Evolutionary conservation across 2,329 filamentous ascomycete species (phyloP).

Genomic region (Fusarium sp.): DNA sequence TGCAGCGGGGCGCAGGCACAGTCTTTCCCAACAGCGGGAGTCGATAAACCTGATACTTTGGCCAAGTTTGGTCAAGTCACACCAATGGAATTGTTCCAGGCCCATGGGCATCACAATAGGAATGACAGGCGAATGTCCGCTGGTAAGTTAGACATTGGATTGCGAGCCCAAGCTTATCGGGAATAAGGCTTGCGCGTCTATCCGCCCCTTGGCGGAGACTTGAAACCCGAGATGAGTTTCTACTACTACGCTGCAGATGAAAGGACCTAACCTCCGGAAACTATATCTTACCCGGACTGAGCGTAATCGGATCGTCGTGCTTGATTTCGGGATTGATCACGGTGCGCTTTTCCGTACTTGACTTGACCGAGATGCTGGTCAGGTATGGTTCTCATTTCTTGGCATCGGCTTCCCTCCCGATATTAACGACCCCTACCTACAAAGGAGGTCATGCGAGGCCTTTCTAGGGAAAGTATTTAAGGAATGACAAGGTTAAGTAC

Average conservation of each 20-base stretch:
- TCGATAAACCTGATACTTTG: conserved; percentile 6
- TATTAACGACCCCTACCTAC: background rate
- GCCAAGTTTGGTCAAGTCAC: conserved; percentile 21
- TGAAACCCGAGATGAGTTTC: conserved; percentile 26
- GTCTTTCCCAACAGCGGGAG: background rate
- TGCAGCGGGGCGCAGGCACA: conserved; percentile 5
- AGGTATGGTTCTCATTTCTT: background rate
- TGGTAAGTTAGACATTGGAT: conserved; percentile 2
- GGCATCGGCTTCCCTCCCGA: background rate
- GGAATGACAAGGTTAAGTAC: background rate
- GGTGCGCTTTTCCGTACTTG: too few species aligned
- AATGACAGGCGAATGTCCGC: conserved; percentile 14
- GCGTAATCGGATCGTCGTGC: background rate
- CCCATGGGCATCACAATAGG: background rate
- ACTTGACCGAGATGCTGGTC: background rate
- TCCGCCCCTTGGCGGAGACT: conserved; percentile 18
- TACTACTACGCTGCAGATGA: conserved; percentile 7
- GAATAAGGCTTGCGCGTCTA: conserved; percentile 41
- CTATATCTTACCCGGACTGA: background rate
- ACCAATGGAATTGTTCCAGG: conserved; percentile 21
- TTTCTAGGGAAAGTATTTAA: background rate
- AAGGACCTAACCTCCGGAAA: conserved; percentile 9
- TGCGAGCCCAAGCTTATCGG: conserved; percentile 20
- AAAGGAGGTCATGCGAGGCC: background rate
- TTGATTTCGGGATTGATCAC: background rate